Evolutionary conservation across 441 rosid genomes (phyloP).

Genomic region (Arabidopsis hybrid): DNA sequence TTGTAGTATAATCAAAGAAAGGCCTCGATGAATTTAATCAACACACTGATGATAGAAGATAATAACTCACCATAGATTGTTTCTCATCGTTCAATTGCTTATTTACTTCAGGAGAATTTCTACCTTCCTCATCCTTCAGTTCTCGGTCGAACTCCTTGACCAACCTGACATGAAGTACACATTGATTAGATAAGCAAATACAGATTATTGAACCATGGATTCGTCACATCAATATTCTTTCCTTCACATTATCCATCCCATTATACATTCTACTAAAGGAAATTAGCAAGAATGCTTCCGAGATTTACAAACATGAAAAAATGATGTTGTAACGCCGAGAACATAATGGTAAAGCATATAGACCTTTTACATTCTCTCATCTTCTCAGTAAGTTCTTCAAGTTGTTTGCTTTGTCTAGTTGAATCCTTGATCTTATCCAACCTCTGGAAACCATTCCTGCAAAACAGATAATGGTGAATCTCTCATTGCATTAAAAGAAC

Average conservation of each 20-base stretch:
- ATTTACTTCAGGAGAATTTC: conserved; percentile 80
- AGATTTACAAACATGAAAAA: not conserved
- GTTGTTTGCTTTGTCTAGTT: conserved; percentile 88
- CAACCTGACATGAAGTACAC: conserved; percentile 60
- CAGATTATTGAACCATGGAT: not conserved
- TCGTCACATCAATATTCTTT: not conserved
- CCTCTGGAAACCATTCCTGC: conserved; percentile 97
- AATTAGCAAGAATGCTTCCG: not conserved
- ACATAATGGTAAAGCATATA: conserved; percentile 11
- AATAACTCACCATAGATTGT: conserved; percentile 86
- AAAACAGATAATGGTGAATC: conserved; percentile 22
- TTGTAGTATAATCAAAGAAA: not conserved
- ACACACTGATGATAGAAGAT: not conserved
- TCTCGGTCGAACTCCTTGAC: conserved; percentile 95
- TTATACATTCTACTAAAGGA: not conserved
- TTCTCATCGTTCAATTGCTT: conserved; percentile 96
- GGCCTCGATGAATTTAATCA: not conserved
- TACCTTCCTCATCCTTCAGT: conserved; percentile 83
- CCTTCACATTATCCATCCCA: not conserved
- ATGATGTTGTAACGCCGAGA: not conserved
- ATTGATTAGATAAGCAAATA: conserved; percentile 10
- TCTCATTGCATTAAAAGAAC: not conserved
- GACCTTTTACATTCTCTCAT: conserved; percentile 95
- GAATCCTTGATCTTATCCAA: conserved; percentile 95
- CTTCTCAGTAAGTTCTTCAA: conserved; percentile 91